Evolutionary conservation across 768 basidiomycete genomes (phyloP).

Genomic region (Nidularia sp.): DNA sequence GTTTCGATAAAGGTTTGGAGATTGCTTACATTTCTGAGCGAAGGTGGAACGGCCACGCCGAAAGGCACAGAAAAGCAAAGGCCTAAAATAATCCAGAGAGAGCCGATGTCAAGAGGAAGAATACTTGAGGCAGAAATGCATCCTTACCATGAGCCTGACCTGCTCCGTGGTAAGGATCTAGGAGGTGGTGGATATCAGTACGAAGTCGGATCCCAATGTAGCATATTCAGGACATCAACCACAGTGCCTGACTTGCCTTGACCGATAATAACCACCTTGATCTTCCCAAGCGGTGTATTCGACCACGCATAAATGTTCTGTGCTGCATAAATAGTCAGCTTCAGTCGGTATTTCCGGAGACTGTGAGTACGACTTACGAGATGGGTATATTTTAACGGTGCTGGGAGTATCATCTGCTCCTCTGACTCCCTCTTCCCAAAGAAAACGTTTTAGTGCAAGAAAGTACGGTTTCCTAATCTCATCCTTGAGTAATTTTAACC

Average conservation of each 20-base stretch:
- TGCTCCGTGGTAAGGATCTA: conserved; percentile 77
- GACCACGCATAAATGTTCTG: conserved; percentile 91
- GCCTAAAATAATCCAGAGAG: conserved; percentile 36
- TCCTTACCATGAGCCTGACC: conserved; percentile 81
- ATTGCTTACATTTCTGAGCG: conserved; percentile 67
- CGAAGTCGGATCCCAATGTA: no score
- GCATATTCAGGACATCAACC: no score
- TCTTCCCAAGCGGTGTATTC: conserved; percentile 76
- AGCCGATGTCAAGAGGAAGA: conserved; percentile 6
- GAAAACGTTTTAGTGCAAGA: conserved; percentile 61
- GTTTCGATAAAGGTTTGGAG: background rate
- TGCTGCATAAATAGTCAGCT: conserved; percentile 30
- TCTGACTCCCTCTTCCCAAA: conserved; percentile 61
- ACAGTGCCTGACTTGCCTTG: conserved; percentile 33
- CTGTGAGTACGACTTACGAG: conserved; percentile 45
- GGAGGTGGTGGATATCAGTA: background rate
- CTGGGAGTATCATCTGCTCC: conserved; percentile 42
- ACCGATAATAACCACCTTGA: conserved; percentile 86
- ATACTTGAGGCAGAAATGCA: conserved; percentile 1
- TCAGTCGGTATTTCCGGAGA: background rate
- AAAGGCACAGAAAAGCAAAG: conserved; percentile 87
- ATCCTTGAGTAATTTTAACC: conserved; percentile 71
- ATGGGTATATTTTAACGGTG: conserved; percentile 67
- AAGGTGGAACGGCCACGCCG: conserved; percentile 75
- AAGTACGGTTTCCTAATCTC: conserved; percentile 81